Base-by-base conservation (phyloP, 805 yeast species). In the Cyberlindnera suaveolens region DNA sequence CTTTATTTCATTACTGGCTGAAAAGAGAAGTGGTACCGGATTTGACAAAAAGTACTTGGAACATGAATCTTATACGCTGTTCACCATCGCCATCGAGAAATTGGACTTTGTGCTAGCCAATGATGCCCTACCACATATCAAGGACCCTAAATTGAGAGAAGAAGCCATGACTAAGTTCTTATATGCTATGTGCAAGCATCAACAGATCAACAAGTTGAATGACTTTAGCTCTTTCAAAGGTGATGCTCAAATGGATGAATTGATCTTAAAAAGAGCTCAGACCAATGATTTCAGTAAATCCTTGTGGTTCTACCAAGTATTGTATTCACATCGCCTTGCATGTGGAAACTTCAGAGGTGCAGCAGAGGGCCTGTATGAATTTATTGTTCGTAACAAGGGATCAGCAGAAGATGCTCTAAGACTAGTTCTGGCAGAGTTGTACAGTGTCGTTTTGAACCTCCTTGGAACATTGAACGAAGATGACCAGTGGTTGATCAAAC, bases 301-400 rank as follows among this genome's bases (percentile, higher is more conserved):
- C 3, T 53, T 74, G 30, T 71, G 68, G 38, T 68, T 72, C 51
- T 76, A 71, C 61, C 67, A 77, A 48, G 66, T 77, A 15, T 61
- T 75, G 37, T 77, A 75, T 50, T 58, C 79, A 0, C 71, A 80
- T 68, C 65, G 80, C 45, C 54, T 72, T 31, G 66, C 65, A 39
- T 68, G 70, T 31, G 78, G 75, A 5, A 74, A 79, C 55, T 69
- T 57, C 43, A 63, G 83, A 43, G 78, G 77, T 17, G 68, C 75
- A 2, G 57, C 64, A 20, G 74, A 72, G 45, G 60, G 75, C 4
- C 45, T 72, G 31, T 68, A 70, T 46, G 62, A 70, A 32, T 70
- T 66, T 47, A 70, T 71, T 34, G 48, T 50, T 31, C 56, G 60
- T n/a, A 47, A 50, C 44, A 44, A 41, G 32, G 4, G 36, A 16